Percentiles rank a stretch among this genome's conserved stretches.
phyloP scores from a whole-genome alignment of 2,329 filamentous ascomycete species.

The Fusarium burgessii region DNA sequence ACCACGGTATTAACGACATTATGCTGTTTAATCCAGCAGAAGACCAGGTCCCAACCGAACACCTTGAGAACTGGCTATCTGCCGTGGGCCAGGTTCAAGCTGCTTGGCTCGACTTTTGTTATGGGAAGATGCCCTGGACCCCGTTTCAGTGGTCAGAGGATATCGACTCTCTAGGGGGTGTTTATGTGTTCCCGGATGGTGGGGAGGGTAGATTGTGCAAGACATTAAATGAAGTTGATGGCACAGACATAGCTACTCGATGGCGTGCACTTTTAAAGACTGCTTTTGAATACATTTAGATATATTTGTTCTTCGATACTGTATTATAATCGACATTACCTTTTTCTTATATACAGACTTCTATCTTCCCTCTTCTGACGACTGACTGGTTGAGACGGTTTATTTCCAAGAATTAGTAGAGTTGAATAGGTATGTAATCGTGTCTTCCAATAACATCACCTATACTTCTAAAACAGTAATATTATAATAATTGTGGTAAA shows the following conservation, averaged over 20 bases:
- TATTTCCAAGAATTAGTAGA: too few relatives aligned
- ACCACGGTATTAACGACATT: not conserved
- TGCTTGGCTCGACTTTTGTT: not conserved
- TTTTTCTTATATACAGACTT: fast-evolving
- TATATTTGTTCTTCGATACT: fast-evolving
- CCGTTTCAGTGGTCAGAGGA: not conserved
- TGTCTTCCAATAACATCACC: too few relatives aligned
- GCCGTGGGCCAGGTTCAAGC: not conserved
- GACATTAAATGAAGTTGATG: not conserved
- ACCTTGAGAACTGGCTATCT: not conserved
- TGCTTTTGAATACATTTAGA: not conserved
- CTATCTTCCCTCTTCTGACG: too few relatives aligned
- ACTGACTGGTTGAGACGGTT: too few relatives aligned
- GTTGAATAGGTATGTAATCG: too few relatives aligned
- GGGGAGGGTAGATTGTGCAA: not conserved
- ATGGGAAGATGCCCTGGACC: not conserved
- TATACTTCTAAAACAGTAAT: not conserved
- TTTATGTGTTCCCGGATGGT: not conserved
- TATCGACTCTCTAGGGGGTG: not conserved
- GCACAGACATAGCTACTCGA: not conserved
- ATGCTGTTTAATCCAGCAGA: not conserved
- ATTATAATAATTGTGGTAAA: too few relatives aligned
- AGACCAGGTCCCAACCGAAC: not conserved
- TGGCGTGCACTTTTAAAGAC: not conserved
- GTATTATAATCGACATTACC: fast-evolving